Base-by-base conservation (phyloP, 1,284 basidiomycete genomes). In the Hortiboletus rubellus region DNA sequence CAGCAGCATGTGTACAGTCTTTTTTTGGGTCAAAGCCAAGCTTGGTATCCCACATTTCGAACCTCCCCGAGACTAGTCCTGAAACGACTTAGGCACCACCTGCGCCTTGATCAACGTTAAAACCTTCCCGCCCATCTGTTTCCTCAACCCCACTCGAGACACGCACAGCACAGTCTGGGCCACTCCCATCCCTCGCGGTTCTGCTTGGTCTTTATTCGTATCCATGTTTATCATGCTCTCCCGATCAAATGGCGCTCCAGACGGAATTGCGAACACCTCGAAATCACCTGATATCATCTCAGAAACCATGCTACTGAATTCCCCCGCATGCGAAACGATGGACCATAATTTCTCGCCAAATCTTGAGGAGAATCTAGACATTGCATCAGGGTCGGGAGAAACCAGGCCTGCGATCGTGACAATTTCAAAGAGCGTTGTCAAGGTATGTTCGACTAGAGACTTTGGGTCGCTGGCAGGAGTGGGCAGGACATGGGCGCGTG, bases 241-340 rank as follows among this genome's bases (percentile, higher is more conserved):
- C 44, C 17, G 8, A 15, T 49, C 34, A 22, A 52, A 52, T 7
- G 22, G 15, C 2, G 12, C 43, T 18, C 43, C 50, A 5, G 50
- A 17, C 15, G 18, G 50, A 14, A 34, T 12, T 1, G 11, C 12
- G 44, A 52, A 37, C 1, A 48, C n/a, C 15, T 52, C 43, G 5
- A 48, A 52, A 30, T 52, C 33, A 11, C 43, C 50, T 1, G 50
- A 52, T 49, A 49, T 47, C 50, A 52, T 52, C 33, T 7, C 50
- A n/a, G 50, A 48, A 27, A 36, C 11, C 33, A 36, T 52, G 12
- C 37, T 14, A 15, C 33, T 7, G 8, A 52, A 27, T 11, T 8
- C 36, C 24, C 44, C 33, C 0, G 43, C 43, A 36, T 18, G 50
- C 22, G 22, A 48, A 22, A 52, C 8, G 12, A 52, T 47, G 17